Evolutionary conservation across 345 rosid species (phyloP).

Genomic region (Populus tremula): DNA sequence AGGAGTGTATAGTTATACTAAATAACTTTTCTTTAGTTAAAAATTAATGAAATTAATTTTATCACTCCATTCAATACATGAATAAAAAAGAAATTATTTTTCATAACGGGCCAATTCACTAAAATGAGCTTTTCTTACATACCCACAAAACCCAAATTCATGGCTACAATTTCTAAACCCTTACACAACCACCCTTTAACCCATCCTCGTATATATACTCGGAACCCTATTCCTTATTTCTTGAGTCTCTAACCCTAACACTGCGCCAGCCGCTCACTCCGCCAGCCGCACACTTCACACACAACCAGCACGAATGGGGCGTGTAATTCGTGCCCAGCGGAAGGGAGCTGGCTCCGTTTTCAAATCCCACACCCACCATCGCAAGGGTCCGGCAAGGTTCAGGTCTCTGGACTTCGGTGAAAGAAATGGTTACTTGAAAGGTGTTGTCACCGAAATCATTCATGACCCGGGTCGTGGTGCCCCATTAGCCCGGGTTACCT

Average conservation of each 20-base stretch:
- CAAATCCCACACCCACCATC: constrained; percentile 76
- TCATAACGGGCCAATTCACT: too few species aligned
- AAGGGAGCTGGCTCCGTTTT: constrained; percentile 78
- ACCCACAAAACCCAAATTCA: background rate
- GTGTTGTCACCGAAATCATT: constrained; percentile 59
- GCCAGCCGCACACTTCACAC: too few species aligned
- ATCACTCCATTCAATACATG: too few species aligned
- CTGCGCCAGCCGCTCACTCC: background rate
- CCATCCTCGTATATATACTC: background rate
- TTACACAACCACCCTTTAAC: background rate
- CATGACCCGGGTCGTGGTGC: constrained; percentile 81
- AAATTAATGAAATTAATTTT: too few species aligned
- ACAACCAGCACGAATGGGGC: constrained; percentile 41
- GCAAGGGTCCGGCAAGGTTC: constrained; percentile 74
- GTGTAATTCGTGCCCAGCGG: constrained; percentile 70
- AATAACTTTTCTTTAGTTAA: too few species aligned
- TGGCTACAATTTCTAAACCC: background rate
- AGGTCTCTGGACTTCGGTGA: constrained; percentile 69
- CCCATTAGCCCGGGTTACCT: constrained; percentile 57
- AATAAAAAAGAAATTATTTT: too few species aligned
- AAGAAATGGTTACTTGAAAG: constrained; percentile 66
- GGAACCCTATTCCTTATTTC: background rate
- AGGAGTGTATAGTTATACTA: too few species aligned
- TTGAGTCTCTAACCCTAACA: rapidly evolving
- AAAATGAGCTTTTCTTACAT: background rate